Evolutionary conservation across 306 rosid genomes (phyloP).

Genomic region (Carpinus fangiana): DNA sequence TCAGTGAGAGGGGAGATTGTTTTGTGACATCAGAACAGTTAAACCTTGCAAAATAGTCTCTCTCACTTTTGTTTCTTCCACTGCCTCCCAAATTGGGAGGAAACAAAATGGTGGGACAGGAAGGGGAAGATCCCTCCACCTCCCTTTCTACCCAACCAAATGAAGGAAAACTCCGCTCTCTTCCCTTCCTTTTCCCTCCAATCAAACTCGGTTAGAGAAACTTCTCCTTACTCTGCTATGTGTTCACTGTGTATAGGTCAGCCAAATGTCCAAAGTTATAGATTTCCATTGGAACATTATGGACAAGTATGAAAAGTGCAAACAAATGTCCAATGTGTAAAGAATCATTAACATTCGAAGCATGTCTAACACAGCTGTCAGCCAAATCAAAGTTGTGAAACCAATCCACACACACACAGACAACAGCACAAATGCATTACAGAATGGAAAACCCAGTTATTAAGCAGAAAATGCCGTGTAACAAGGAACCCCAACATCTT

Average conservation of each 20-base stretch:
- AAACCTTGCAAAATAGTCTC: background rate
- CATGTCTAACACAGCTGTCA: background rate
- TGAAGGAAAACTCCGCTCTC: background rate
- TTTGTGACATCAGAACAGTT: background rate
- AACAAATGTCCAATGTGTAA: background rate
- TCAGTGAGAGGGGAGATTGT: background rate
- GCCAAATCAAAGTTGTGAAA: background rate
- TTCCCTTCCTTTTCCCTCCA: background rate
- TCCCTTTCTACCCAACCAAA: background rate
- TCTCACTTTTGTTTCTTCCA: background rate
- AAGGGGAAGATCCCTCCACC: background rate
- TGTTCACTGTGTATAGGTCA: background rate
- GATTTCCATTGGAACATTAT: background rate
- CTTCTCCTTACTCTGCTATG: too few relatives aligned
- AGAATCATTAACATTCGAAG: background rate
- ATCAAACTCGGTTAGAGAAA: background rate
- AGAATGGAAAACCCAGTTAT: background rate
- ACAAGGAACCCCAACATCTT: background rate
- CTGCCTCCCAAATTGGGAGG: background rate
- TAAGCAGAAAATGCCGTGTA: background rate
- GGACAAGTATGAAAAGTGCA: background rate
- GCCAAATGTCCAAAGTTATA: background rate
- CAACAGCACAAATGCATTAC: background rate
- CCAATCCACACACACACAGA: background rate
- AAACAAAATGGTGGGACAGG: background rate